Evolutionary conservation across 768 basidiomycete genomes (phyloP).

Genomic region (Lactarius sp.): DNA sequence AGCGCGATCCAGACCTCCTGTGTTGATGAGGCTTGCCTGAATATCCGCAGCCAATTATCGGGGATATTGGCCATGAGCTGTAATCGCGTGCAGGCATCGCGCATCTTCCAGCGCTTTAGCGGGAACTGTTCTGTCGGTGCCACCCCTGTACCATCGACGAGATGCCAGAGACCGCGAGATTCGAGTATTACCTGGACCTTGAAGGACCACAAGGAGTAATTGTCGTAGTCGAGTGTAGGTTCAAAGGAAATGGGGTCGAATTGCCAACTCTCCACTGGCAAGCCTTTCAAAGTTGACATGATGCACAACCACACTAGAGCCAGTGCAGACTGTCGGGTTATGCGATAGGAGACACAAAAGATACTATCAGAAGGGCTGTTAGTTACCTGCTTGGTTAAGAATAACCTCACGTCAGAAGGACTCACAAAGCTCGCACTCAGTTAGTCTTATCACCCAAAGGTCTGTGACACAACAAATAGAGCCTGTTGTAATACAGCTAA

Average conservation of each 20-base stretch:
- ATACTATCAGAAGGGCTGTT: neutral
- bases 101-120: constrained; percentile 16
- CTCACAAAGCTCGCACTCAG: neutral
- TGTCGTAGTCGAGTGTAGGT: constrained; percentile 22
- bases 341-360: neutral
- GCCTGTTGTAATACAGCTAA: no score
- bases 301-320: neutral
- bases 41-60: constrained; percentile 15
- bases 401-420: neutral
- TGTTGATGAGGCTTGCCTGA: neutral
- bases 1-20: constrained; percentile 12
- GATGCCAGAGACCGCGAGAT: constrained; percentile 17
- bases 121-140: neutral
- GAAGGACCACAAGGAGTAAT: constrained; percentile 15
- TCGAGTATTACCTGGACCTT: constrained; percentile 5
- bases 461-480: no score
- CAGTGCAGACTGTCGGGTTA: neutral
- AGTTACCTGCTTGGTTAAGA: no score
- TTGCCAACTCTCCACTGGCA: constrained; percentile 14
- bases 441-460: no score
- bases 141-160: constrained; percentile 16
- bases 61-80: constrained; percentile 17
- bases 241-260: constrained; percentile 20
- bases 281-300: neutral
- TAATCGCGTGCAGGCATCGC: constrained; percentile 14